phyloP scores from a whole-genome alignment of 441 rosid species.

The Bruguiera hainesii region DNA sequence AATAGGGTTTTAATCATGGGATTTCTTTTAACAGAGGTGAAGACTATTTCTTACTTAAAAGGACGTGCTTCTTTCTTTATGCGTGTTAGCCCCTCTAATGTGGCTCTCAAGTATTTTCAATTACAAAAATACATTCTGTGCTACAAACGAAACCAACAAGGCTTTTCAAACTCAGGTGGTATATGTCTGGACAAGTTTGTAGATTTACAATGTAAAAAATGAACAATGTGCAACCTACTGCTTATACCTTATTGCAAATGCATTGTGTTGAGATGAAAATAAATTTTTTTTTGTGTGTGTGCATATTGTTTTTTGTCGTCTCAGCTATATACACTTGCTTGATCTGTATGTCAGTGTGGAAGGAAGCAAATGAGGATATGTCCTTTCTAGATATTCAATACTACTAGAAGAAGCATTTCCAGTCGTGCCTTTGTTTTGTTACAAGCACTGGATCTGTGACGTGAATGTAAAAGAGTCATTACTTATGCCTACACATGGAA shows the following conservation, averaged over 20 bases:
- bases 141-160: not conserved
- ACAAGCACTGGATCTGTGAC: too few species aligned
- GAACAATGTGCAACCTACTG: not conserved
- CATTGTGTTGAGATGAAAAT: not conserved
- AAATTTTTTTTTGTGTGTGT: too few species aligned
- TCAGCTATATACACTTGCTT: too few species aligned
- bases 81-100: not conserved
- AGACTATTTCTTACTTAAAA: slow-evolving; percentile 5
- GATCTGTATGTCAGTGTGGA: not conserved
- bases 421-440: too few species aligned
- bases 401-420: too few species aligned
- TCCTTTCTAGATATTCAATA: not conserved
- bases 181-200: not conserved
- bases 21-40: slow-evolving; percentile 80
- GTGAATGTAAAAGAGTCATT: too few species aligned
- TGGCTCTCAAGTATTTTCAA: not conserved
- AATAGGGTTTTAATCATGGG: slow-evolving; percentile 60
- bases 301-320: too few species aligned
- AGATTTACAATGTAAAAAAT: not conserved
- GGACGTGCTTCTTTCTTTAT: not conserved
- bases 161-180: slow-evolving; percentile 1
- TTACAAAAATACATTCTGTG: not conserved
- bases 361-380: not conserved
- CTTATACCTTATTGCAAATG: not conserved
- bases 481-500: not conserved